A percentile compares a stretch with the other conserved stretches of the same genome.
phyloP scores from a whole-genome alignment of 2,329 filamentous ascomycete genomes.

The Aspergillus flavus region DNA sequence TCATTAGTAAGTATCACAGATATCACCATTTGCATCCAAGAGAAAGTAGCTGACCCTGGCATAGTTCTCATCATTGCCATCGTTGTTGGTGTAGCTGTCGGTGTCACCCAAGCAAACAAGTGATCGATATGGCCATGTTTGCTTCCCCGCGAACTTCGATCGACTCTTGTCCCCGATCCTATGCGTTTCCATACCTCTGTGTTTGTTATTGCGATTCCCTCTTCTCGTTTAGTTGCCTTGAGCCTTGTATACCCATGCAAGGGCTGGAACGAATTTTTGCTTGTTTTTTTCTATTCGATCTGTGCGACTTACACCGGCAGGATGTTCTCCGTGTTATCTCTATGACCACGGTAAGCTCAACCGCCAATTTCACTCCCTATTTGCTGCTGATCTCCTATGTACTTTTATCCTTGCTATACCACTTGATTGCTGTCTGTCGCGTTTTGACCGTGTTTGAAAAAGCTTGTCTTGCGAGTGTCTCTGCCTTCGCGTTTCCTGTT shows the following conservation, averaged over 20 bases:
- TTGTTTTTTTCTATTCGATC: conserved; percentile 11
- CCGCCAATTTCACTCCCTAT: conserved; percentile 24
- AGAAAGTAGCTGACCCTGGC: conserved; percentile 6
- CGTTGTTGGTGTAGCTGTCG: conserved; percentile 54
- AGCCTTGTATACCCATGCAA: conserved; percentile 5
- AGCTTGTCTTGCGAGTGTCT: conserved; percentile 17
- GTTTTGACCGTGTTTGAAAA: conserved; percentile 18
- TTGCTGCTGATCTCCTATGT: conserved; percentile 20
- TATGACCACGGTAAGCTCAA: conserved; percentile 16
- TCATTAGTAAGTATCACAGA: conserved; percentile 57
- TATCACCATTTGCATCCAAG: neutral
- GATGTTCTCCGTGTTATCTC: conserved; percentile 3
- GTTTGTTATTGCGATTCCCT: conserved; percentile 4
- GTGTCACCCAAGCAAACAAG: conserved; percentile 43
- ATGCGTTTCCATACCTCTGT: conserved; percentile 1
- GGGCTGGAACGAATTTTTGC: conserved; percentile 14
- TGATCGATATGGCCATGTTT: neutral
- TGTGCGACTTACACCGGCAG: conserved; percentile 11
- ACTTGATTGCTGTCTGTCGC: conserved; percentile 14
- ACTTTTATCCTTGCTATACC: conserved; percentile 25
- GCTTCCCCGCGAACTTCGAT: neutral
- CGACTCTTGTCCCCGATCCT: neutral
- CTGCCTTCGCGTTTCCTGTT: conserved; percentile 1
- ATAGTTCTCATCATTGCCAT: conserved; percentile 58
- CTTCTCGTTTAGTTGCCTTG: conserved; percentile 9